Evolutionary conservation across 139 green algal species (phyloP), one percentile per base, ranked within the genome.

Genomic region (Micromonas pusilla): DNA sequence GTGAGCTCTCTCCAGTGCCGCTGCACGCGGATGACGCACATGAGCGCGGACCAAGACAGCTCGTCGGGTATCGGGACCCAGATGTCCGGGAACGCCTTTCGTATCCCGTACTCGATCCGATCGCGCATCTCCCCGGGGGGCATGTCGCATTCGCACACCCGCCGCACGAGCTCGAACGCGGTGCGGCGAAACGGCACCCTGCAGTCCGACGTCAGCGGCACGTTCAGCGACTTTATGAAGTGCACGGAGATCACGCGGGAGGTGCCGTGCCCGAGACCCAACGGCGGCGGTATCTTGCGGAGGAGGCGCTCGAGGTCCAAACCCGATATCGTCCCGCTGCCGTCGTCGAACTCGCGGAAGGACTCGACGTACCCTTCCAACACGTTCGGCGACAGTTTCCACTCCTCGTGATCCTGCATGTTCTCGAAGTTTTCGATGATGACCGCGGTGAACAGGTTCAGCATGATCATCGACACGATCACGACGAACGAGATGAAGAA

Each of bases 401-500:
- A 70, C 9, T 70, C 52, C 52, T 77, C 67, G 28, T 53, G 21
- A 9, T 38, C 45, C 9, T n/a, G 23, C 39, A 9, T 28, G 26
- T 70, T 52, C 23, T 57, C 37, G 20, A 81, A 77, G 28, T 77
- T 77, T 20, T 72, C 76, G 31, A 81, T 36, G 63, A 81, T 81
- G 16, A 81, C 76, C 23, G 76, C 76, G 63, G 77, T 81, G 31
- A 81, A 39, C 21, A 81, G 60, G 26, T 81, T 91, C 25, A 92
- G 76, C 81, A 94, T 73, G 30, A 94, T 78, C 70, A 92, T 84
- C 37, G 78, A 77, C 77, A 83, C 87, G 30, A 91, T 76, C 3
- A 92, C 13, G 9, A 91, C 81, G 74, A 91, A 94, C 39, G 36
- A 80, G 68, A 81, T 87, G 81, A 92, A 94, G 84, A 89, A 94